Conservation (phyloP, 345 rosid genomes). For the Aquilaria sinensis region DNA sequence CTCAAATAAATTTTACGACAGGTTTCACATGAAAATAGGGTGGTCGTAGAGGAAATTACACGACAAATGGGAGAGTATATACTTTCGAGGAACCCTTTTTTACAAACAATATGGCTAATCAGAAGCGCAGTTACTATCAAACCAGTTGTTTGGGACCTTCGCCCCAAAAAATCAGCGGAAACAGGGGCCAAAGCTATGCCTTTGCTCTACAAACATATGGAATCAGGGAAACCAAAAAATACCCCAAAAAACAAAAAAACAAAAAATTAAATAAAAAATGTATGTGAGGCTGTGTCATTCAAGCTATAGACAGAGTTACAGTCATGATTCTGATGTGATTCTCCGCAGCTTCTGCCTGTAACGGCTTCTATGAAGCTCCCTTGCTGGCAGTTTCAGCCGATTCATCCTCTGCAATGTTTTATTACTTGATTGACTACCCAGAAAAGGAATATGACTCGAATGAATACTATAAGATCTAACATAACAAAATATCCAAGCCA, state of each 20-base stretch:
- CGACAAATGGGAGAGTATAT: slow-evolving; percentile 32
- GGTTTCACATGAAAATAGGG: not conserved
- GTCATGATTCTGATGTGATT: slow-evolving; percentile 29
- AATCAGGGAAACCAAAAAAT: slow-evolving; percentile 18
- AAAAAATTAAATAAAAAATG: slow-evolving; percentile 13
- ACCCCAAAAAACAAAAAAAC: slow-evolving; percentile 8
- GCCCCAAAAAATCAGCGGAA: slow-evolving; percentile 11
- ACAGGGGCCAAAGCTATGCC: not conserved
- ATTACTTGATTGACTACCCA: not conserved
- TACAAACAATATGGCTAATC: slow-evolving; percentile 27
- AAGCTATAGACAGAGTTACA: slow-evolving; percentile 8
- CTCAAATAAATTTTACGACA: not conserved
- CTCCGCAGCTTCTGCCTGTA: slow-evolving; percentile 56
- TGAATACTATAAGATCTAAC: no score
- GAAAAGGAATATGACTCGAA: not conserved
- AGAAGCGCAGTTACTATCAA: slow-evolving; percentile 22
- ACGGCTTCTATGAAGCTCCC: slow-evolving; percentile 88
- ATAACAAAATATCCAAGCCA: no score
- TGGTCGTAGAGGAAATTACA: slow-evolving; percentile 7
- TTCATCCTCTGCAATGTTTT: slow-evolving; percentile 60
- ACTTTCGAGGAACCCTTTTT: slow-evolving; percentile 22
- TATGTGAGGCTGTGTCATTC: slow-evolving; percentile 5
- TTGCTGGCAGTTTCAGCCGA: slow-evolving; percentile 42
- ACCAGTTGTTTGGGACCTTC: slow-evolving; percentile 21
- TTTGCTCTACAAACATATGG: slow-evolving; percentile 10